Evolutionary conservation across 2,329 filamentous ascomycete species (phyloP), one percentile per base, ranked within the genome.

Genomic region (Penicillium hordei): DNA sequence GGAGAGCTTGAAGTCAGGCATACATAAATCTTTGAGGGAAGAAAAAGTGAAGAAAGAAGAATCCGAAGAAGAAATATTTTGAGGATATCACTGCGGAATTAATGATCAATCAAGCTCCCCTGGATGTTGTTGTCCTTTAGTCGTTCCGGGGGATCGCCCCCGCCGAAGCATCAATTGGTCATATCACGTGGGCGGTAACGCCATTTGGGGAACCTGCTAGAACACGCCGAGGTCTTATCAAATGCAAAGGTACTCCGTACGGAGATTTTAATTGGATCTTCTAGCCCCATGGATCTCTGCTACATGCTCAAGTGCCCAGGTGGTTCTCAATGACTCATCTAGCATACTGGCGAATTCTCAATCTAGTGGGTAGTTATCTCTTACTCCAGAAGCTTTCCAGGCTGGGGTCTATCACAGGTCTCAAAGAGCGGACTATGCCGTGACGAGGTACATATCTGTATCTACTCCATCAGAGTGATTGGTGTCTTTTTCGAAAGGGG

Each of bases 1-100:
- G 61, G 94, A 96, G 71, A 99, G 86, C 83, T 93, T 96, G 83
- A 91, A 97, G 73, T 92, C 88, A 76, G 83, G 80, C 89, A 93
- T 93, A 68, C 64, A 75, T 69, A 68, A 70, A 61, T 65, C 60
- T 49, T 40, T 29, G 40, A 19, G 15, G 17, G 15, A 19, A 29
- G 29, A 44, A n/a, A 19, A 10, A 40, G 34, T 36, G 43, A 57
- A 44, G 17, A 7, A 45, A 51, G 21, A 51, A 39, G 43, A 55
- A 31, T 27, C 42, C 7, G 34, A 46, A 46, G 15, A 29, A 58
- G 45, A 21, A 53, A 46, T 36, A 55, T 25, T 17, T 6, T 9
- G 48, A 46, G 43, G 52, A 27, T 53, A 52, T 46, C 45, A 59
- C 53, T 25, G 46, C 39, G 33, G 49, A 52, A 58, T 55, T 17